Evolutionary conservation across 2,329 filamentous ascomycete genomes (phyloP), one percentile per base, ranked within the genome.

Genomic region (Pseudocercospora pini-densiflorae): DNA sequence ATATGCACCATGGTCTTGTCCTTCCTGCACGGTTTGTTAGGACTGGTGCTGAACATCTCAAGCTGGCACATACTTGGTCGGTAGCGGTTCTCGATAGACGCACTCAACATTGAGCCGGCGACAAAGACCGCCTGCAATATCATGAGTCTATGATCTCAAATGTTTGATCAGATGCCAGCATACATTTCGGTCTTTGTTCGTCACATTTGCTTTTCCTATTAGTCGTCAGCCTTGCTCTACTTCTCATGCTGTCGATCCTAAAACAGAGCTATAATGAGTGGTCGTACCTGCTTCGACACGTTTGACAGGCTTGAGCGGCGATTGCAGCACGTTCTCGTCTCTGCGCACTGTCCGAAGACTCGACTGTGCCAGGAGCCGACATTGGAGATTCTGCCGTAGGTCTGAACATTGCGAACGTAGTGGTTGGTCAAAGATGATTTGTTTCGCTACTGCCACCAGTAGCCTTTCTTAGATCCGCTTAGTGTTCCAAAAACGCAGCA

Each of bases 161-260:
- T 16, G 14, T 55, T n/a, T 29, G 2, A 4, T n/a, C 10, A 12
- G 5, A 5, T 19, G 51, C 23, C 45, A 40, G 64, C 72, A 54
- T 64, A 74, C 88, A 90, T 76, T 86, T 87, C 19, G 88, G 88
- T 63, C 87, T 81, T 72, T 83, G 80, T 75, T 90, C 88, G 74
- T 89, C 87, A 77, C 88, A 90, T 79, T 85, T 87, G 70, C 88
- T 87, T 77, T 90, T 90, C 70, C 88, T 85, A 59, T 76, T 31
- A 51, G 12, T 6, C 5, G 49, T 62, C 49, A 62, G 60, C 31
- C 12, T 10, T 24, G n/a, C 5, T 36, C 47, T 31, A 19, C 40
- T 19, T 24, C 47, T 27, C 31, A 5, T 9, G 43, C 31, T 29
- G 33, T 43, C 19, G 29, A 36, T 7, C 21, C 5, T 3, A 31